phyloP scores from a whole-genome alignment of 1,139 yeast species.

The Saccharomycopsis crataegensis region DNA sequence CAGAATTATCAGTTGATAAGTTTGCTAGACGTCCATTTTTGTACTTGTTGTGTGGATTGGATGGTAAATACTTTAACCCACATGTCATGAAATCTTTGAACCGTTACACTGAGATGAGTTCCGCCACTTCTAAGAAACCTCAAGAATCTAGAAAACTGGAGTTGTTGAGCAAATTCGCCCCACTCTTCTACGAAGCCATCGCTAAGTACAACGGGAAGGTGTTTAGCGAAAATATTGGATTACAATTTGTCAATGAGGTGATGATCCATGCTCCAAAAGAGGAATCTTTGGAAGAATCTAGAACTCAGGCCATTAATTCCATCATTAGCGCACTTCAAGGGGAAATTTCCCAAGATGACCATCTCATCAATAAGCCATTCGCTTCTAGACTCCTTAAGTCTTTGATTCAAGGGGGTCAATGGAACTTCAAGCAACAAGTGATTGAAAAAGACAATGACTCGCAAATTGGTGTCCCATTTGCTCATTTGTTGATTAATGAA shows the following conservation, averaged over 20 bases:
- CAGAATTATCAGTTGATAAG: slow-evolving; percentile 58
- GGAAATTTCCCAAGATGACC: slow-evolving; percentile 54
- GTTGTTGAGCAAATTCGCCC: slow-evolving; percentile 57
- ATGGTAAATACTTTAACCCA: slow-evolving; percentile 79
- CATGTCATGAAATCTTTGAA: slow-evolving; percentile 50
- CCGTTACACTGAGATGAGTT: slow-evolving; percentile 46
- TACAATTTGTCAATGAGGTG: slow-evolving; percentile 76
- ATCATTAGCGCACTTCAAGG: slow-evolving; percentile 53
- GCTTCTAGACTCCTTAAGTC: slow-evolving; percentile 72
- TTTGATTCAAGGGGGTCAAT: slow-evolving; percentile 78
- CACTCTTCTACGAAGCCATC: slow-evolving; percentile 53
- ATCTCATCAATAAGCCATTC: slow-evolving; percentile 43
- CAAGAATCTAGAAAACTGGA: slow-evolving; percentile 70
- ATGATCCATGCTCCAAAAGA: slow-evolving; percentile 47
- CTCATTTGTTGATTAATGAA: slow-evolving; percentile 25
- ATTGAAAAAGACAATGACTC: slow-evolving; percentile 42
- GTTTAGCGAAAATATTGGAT: slow-evolving; percentile 65
- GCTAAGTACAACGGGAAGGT: slow-evolving; percentile 41
- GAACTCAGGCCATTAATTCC: slow-evolving; percentile 46
- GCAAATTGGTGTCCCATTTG: slow-evolving; percentile 59
- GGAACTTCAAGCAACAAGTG: slow-evolving; percentile 52
- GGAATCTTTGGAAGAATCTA: slow-evolving; percentile 33
- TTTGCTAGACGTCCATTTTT: slow-evolving; percentile 85
- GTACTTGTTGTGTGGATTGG: slow-evolving; percentile 71
- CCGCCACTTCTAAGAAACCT: slow-evolving; percentile 76